Evolutionary conservation across 768 basidiomycete species (phyloP).

Genomic region (Mycena indigotica): DNA sequence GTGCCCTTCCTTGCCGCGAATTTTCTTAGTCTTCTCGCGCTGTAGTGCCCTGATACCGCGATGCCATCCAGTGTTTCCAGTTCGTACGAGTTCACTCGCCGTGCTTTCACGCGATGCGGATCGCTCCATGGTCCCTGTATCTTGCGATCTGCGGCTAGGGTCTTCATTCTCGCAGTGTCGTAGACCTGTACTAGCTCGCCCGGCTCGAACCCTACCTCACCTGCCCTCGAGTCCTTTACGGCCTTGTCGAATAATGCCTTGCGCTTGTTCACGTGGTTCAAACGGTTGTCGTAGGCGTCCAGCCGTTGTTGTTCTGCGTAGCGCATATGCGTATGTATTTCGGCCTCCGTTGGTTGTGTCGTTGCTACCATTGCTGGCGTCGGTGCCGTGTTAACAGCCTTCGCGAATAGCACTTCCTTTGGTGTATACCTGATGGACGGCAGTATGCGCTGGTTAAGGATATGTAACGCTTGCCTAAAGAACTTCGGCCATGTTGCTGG

Average conservation of each 20-base stretch:
- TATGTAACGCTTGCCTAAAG: constrained; percentile 21
- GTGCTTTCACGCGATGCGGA: neutral
- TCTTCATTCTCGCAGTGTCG: neutral
- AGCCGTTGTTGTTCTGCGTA: neutral
- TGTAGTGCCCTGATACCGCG: neutral
- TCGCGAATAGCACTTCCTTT: neutral
- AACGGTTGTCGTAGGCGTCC: neutral
- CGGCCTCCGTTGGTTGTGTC: neutral
- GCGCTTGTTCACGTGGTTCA: neutral
- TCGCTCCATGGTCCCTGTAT: neutral
- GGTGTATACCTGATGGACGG: neutral
- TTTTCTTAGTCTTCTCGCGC: neutral
- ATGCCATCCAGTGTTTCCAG: neutral
- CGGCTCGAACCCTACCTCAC: neutral
- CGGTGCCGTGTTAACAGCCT: neutral
- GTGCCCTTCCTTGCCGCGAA: neutral
- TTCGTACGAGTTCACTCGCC: neutral
- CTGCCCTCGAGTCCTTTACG: neutral
- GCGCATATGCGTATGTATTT: neutral
- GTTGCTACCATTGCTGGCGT: neutral
- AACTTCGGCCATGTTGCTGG: constrained; percentile 27
- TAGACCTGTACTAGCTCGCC: neutral
- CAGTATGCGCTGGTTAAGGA: neutral
- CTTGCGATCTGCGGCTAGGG: neutral
- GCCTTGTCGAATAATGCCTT: neutral